phyloP scores from a whole-genome alignment of 2,329 filamentous ascomycete genomes.

The Pestalotiopsis sp. region DNA sequence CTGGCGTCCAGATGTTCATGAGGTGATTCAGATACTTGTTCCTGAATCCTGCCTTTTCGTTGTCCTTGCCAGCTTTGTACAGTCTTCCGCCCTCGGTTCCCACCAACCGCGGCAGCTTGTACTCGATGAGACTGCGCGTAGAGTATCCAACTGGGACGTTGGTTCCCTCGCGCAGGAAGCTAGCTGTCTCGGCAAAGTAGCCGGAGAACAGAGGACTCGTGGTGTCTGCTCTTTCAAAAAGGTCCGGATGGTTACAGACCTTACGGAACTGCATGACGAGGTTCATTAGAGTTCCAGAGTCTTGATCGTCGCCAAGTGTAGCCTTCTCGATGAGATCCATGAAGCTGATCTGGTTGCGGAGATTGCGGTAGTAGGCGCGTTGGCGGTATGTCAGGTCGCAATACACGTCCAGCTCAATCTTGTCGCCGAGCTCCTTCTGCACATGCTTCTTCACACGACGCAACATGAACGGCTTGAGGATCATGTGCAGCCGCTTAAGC shows the following conservation, averaged over 20 bases:
- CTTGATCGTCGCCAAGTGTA: conserved; percentile 88
- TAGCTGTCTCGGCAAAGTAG: conserved; percentile 93
- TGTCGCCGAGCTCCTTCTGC: conserved; percentile 97
- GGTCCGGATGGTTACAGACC: conserved; percentile 96
- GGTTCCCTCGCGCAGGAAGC: conserved; percentile 86
- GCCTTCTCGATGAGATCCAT: conserved; percentile 99
- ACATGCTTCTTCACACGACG: conserved; percentile 99
- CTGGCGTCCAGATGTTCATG: conserved; percentile 88
- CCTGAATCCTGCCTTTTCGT: conserved; percentile 76
- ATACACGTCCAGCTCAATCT: conserved; percentile 95
- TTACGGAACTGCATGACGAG: conserved; percentile 99
- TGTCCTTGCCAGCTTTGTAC: conserved; percentile 71
- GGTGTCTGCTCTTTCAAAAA: conserved; percentile 94
- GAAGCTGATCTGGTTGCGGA: conserved; percentile 96
- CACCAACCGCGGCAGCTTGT: conserved; percentile 78
- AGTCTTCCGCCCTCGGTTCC: conserved; percentile 80
- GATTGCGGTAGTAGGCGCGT: conserved; percentile 86
- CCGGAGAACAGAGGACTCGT: conserved; percentile 81
- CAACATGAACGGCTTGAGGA: conserved; percentile 98
- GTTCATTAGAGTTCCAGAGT: conserved; percentile 97
- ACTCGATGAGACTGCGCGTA: conserved; percentile 82
- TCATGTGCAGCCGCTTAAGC: conserved; percentile 96
- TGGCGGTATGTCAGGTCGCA: conserved; percentile 97
- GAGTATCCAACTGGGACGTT: conserved; percentile 85
- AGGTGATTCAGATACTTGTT: conserved; percentile 76